phyloP scores from a whole-genome alignment of 2,329 filamentous ascomycete species.

The Claviceps sorghi region DNA sequence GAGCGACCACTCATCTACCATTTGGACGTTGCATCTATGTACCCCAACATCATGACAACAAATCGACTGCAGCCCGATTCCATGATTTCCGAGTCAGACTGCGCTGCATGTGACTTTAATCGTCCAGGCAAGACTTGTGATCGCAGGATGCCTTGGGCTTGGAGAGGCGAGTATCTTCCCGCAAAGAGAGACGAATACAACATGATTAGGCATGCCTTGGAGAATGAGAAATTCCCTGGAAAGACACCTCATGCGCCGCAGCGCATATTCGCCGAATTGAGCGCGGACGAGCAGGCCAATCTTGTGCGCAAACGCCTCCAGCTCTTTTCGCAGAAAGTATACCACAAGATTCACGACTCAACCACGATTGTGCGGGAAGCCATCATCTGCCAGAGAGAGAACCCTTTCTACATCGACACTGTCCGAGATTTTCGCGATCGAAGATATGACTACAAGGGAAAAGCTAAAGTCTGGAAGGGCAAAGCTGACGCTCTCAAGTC shows the following conservation, averaged over 20 bases:
- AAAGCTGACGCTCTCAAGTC: slow-evolving; percentile 81
- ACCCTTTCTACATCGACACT: slow-evolving; percentile 95
- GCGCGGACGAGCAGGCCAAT: slow-evolving; percentile 64
- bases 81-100: slow-evolving; percentile 95
- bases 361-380: slow-evolving; percentile 88
- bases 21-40: slow-evolving; percentile 97
- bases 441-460: slow-evolving; percentile 94
- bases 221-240: slow-evolving; percentile 84
- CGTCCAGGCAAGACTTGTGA: slow-evolving; percentile 95
- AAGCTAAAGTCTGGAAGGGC: slow-evolving; percentile 96
- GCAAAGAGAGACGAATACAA: slow-evolving; percentile 98
- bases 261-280: slow-evolving; percentile 68
- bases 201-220: slow-evolving; percentile 86
- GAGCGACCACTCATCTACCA: slow-evolving; percentile 92
- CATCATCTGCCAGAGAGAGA: slow-evolving; percentile 95
- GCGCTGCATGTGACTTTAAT: slow-evolving; percentile 96
- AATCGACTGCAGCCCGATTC: slow-evolving; percentile 95
- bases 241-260: slow-evolving; percentile 54
- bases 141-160: slow-evolving; percentile 85
- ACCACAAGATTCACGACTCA: slow-evolving; percentile 95
- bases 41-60: slow-evolving; percentile 99
- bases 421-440: slow-evolving; percentile 93
- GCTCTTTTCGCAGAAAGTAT: slow-evolving; percentile 94
- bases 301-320: slow-evolving; percentile 78
- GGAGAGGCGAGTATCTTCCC: slow-evolving; percentile 93